Evolutionary conservation across 1,284 basidiomycete genomes (phyloP), one percentile per base, ranked within the genome.

Genomic region (Cryptococcus sp.): DNA sequence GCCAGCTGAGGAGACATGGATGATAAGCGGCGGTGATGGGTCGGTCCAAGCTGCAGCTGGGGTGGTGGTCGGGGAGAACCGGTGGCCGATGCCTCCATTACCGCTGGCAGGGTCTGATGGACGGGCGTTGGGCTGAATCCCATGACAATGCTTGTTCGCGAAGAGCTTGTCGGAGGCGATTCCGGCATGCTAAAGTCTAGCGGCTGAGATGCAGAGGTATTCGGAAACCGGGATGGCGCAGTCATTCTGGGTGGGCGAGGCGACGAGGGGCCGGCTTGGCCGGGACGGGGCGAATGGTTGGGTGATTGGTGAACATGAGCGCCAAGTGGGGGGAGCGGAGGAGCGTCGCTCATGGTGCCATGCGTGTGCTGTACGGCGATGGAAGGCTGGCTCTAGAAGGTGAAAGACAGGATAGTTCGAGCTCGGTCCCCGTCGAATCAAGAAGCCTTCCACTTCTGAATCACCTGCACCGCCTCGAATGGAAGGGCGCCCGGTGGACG

Each of bases 1-100:
- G 62, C 57, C 16, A 70, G 45, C 35, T 63, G 64, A 5, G 70
- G 66, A 1, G 68, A 66, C 4, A 69, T 51, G 2, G 57, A 47
- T 10, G 47, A 50, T 19, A 62, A 40, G 35, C 62, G 23, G 41
- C 63, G 31, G 31, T 47, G 50, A 55, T 45, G 22, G 56, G 48
- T 19, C 41, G 57, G 46, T 59, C 60, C 31, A 39, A 64, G 53
- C 15, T 41, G 47, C 19, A 63, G 50, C 27, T 47, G 59, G 13
- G 59, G 39, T 17, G 49, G 47, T 3, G 48, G 23, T 15, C 55
- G 56, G 16, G 58, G 58, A 4, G 62, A 61, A 46, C 50, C 49
- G 13, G 10, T 35, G 11, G 61, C 35, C 25, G 53, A 48, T 11
- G 56, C 50, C 42, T 65, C 60, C 25, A 54, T 50, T n/a, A 65